Base-by-base conservation (phyloP, 441 rosid genomes). In the Erodium moschatum region DNA sequence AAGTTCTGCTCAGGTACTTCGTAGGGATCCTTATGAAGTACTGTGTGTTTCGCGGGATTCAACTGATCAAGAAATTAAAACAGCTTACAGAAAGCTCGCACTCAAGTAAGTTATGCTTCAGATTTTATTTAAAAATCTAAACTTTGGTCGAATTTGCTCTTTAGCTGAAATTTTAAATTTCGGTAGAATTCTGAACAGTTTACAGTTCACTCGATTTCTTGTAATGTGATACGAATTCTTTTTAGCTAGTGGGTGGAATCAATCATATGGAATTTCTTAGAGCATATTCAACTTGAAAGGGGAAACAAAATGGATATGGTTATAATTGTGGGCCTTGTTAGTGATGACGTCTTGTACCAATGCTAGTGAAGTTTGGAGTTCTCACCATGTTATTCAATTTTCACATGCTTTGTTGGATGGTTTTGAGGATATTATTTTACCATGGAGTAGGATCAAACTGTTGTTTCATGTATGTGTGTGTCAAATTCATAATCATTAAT, bases 1-100 rank as follows among this genome's bases (percentile, higher is more conserved):
- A 46, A 66, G 92, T 38, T 86, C 96, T 4, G 75, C 91, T 72
- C 89, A 93, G 56, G 69, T 73, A 33, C 63, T 72, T 67, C 89
- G 97, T 38, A 77, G 92, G 24, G 99, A 91, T 78, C 99, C 97
- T 0, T 94, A 94, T 65, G 97, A 94, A 84, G 99, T 94, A 0
- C 81, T 94, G 64, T 80, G 79, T 33, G 92, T 94, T 19, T 76
- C 99, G 9, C 87, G 76, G 76, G 97, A 91, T 70, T 88, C 97
- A 0, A 75, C 85, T 40, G 97, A 91, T 78, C 99, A 91, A 75
- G 97, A 94, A 75, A 94, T 94, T 79, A 94, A 94, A 78, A 85
- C 97, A 18, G 91, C 99, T 52, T 94, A 94, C 52, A 66, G 99
- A 67, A 94, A 88, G 85, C 87, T 89, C 52, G 97, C 99, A 73